Conservation (phyloP, 2,329 filamentous ascomycete genomes). For the Claviceps fusiformis region DNA sequence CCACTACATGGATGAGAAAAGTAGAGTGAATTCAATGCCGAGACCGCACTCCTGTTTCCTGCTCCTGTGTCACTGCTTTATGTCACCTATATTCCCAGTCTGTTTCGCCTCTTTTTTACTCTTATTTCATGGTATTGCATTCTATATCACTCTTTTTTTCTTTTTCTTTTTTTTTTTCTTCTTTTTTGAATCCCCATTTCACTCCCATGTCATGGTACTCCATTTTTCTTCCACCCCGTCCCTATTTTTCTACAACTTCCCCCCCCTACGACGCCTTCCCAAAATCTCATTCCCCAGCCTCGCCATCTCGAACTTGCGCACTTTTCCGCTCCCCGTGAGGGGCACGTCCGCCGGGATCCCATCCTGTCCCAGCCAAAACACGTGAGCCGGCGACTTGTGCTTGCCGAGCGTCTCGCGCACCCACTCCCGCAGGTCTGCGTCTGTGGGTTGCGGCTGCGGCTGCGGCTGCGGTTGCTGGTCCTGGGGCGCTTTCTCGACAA, state of each 20-base stretch:
- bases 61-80: no score
- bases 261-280: conserved; percentile 30
- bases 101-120: no score
- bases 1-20: no score
- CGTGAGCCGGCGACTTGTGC: conserved; percentile 56
- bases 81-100: no score
- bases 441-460: conserved; percentile 7
- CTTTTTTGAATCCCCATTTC: no score
- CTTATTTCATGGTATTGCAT: no score
- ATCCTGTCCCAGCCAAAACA: conserved; percentile 62
- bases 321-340: conserved; percentile 59
- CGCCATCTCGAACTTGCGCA: conserved; percentile 53
- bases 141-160: no score
- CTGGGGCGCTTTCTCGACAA: conserved; percentile 29
- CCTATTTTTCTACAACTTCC: conserved; percentile 33
- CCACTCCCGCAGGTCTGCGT: conserved; percentile 48
- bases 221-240: no score
- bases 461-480: not conserved
- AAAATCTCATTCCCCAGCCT: conserved; percentile 41
- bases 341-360: conserved; percentile 42
- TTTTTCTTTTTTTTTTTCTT: no score
- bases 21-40: no score
- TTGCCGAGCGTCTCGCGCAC: conserved; percentile 45
- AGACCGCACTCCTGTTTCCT: no score
- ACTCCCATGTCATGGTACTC: no score